These are phyloP conservation scores for Odonthalia washingtoniensis DNA, from an alignment of 31 red algal genomes.

Conservation along the genomic window DNA sequence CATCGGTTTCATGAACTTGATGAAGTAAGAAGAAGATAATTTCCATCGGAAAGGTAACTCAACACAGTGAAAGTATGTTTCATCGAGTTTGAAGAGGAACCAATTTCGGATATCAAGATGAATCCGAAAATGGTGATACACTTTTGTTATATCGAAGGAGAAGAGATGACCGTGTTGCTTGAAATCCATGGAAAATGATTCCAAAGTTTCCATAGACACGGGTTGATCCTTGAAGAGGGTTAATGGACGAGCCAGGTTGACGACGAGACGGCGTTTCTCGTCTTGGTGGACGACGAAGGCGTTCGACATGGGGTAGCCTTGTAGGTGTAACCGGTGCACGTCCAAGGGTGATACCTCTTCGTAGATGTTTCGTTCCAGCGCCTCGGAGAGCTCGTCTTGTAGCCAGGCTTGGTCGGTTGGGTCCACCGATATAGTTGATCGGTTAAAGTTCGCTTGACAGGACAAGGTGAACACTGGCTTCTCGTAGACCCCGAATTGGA, in stretches of 20 bases:
- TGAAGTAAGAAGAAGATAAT: constrained; percentile 19
- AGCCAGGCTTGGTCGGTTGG: background rate
- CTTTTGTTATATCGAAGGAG: constrained; percentile 33
- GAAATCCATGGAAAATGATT: constrained; percentile 9
- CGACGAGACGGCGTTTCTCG: constrained; percentile 8
- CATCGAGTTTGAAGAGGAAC: constrained; percentile 40
- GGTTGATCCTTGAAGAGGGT: background rate
- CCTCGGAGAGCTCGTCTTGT: background rate
- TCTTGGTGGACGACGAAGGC: constrained; percentile 23
- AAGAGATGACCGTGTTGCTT: constrained; percentile 1
- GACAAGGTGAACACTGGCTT: background rate
- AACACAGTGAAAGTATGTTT: constrained; percentile 30
- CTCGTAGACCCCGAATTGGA: too few species aligned
- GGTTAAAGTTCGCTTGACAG: background rate
- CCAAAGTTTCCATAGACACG: constrained; percentile 30
- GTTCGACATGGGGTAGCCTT: background rate
- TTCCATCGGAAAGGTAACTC: constrained; percentile 46
- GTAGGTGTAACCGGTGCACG: background rate
- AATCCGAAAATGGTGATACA: constrained; percentile 46
- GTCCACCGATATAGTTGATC: background rate
- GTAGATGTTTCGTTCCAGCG: background rate
- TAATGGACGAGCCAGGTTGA: constrained; percentile 8
- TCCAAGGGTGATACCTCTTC: background rate
- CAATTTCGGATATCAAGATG: constrained; percentile 28
- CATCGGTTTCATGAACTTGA: constrained; percentile 11